phyloP scores from a whole-genome alignment of 1,139 yeast species.

The Kodamaea ohmeri region DNA sequence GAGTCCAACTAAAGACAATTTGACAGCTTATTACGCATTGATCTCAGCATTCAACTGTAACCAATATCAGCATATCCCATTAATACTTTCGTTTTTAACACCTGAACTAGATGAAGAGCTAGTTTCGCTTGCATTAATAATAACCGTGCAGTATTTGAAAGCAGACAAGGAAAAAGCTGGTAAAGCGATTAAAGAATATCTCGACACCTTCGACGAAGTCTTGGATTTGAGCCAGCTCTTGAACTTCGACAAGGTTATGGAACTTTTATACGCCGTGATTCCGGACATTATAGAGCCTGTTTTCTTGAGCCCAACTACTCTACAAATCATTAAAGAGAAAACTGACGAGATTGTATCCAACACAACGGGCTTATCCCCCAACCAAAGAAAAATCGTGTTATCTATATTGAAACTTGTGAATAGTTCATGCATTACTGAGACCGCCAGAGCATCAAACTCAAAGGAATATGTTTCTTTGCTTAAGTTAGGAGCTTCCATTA shows the following conservation, averaged over 20 bases:
- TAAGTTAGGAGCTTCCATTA: conserved; percentile 19
- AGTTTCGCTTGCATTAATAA: conserved; percentile 23
- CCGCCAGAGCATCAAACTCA: conserved; percentile 34
- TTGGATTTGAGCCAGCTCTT: conserved; percentile 16
- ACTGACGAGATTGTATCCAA: conserved; percentile 9
- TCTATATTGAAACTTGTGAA: conserved; percentile 28
- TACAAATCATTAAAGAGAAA: conserved; percentile 18
- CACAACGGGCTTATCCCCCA: conserved; percentile 11
- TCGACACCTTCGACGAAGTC: conserved; percentile 26
- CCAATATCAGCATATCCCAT: conserved; percentile 24
- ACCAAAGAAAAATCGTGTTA: conserved; percentile 14
- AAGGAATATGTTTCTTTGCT: conserved; percentile 30
- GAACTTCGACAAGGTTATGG: conserved; percentile 23
- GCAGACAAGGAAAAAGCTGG: conserved; percentile 16
- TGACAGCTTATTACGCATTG: conserved; percentile 21
- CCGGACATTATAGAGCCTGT: conserved; percentile 24
- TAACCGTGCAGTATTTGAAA: conserved; percentile 27
- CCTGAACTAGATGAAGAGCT: conserved; percentile 17
- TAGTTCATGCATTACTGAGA: conserved; percentile 37
- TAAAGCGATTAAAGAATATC: conserved; percentile 23
- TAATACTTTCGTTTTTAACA: conserved; percentile 22
- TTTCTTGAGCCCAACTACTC: conserved; percentile 22
- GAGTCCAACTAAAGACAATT: conserved; percentile 10
- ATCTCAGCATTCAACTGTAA: conserved; percentile 20
- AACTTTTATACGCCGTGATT: conserved; percentile 25